Base-by-base conservation (phyloP, 345 rosid genomes). In the Bruguiera sexangula region DNA sequence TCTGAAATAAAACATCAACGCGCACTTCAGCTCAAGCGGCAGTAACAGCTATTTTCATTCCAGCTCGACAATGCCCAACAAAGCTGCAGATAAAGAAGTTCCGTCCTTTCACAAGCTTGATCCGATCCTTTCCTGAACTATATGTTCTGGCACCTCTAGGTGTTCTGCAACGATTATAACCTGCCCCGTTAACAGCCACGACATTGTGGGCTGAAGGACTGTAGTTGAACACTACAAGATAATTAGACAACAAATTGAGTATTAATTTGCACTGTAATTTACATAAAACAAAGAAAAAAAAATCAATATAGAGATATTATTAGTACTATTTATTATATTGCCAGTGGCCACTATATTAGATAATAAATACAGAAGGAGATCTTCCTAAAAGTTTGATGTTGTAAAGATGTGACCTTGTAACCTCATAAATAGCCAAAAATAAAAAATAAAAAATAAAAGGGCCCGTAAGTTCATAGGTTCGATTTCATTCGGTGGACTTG, bases 191-290 rank as follows among this genome's bases (percentile, higher is more conserved):
- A 8, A 86, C 93, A 24, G 29, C 68, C 4, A 86, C 88, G 46
- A 80, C 81, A 57, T 88, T 84, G 80, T 86, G 90, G 0, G 18
- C 2, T 1, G 71, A 67, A 15, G 87, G 84, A 69, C 24, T 69
- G 61, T 88, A 88, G 66, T 76, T 86, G 83, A 88, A 88, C n/a
- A 80, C 93, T 88, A 78, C 82, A 77, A 26, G 0, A 62, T 2
- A 60, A 13, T 34, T 34, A 20, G 65, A 19, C 10, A 31, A 53
- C 51, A 43, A 27, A 32, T 27, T 8, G 30, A 13, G 21, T 20
- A 57, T 43, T 6, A 43, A 5, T 50, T 1, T 9, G 27, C 15
- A 26, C 10, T 20, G 1, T 26, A 31, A 20, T 24, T 62, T 18
- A 8, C 15, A 34, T 34, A 1, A 7, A 9, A 34, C 7, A 34